Evolutionary conservation across 257 asterid species (phyloP), one percentile per base, ranked within the genome.

Genomic region (Gynochthodes officinalis): DNA sequence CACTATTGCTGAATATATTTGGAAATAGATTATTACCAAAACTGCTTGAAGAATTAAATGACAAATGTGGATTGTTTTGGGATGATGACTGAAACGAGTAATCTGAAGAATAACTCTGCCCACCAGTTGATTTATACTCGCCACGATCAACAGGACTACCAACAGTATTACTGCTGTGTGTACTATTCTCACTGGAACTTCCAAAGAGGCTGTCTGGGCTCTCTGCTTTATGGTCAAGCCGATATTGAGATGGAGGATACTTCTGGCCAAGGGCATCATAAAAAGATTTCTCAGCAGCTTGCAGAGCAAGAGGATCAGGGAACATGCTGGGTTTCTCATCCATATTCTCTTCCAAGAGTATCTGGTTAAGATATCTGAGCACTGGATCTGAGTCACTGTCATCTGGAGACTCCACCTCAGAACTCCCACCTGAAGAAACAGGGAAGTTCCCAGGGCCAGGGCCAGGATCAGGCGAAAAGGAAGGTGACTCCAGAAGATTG

Each of bases 281-380:
- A 52, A 94, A 78, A 19, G 94, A 88, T 83, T 88, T 93, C 86
- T 93, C 98, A 33, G 97, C 76, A 75, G 94, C 96, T 74, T 81
- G 86, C 59, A 91, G 79, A 74, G 96, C 95, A 55, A 93, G 88
- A 58, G 98, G 98, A 80, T 93, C 98, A 70, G 87, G 88, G 77
- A 91, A 91, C 97, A 94, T 88, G 85, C 98, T 91, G 11, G 96
- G 96, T 76, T 86, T 88, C 74, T 91, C 95, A 62, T 87, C 95
- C 83, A 91, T 82, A 81, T 85, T 81, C 84, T 94, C 98, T 86
- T 94, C 98, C 64, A 88, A 68, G 46, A 94, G 89, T 65, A 94
- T 90, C 86, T 91, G 96, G 76, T 91, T 88, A 27, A 91, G 89
- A 86, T 86, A 94, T 76, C 86, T 91, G 15, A 93, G 84, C 70